Conservation (phyloP, 139 green algal genomes). For the Desmodesmus armatus region DNA sequence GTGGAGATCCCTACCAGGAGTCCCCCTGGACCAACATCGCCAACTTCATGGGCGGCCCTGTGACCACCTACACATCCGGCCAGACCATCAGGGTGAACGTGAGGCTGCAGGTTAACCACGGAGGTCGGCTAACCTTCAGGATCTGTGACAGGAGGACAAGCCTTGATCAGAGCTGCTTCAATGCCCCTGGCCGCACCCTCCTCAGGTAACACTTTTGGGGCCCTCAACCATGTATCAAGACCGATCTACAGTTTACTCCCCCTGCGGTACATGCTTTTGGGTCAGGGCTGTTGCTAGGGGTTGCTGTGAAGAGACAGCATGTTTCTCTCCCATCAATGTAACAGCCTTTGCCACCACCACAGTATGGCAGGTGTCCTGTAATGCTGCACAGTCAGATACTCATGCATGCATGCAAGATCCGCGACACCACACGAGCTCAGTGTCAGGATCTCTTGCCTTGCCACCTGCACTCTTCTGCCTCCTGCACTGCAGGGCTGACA, state of each 20-base stretch:
- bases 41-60: background rate
- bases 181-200: background rate
- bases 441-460: background rate
- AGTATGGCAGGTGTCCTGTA: background rate
- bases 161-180: background rate
- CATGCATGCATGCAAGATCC: no score
- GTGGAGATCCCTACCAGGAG: background rate
- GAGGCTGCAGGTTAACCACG: background rate
- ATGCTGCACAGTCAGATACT: background rate
- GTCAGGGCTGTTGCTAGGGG: background rate
- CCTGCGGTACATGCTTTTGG: no score
- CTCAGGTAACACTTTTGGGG: background rate
- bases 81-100: background rate
- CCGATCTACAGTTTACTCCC: no score
- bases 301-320: background rate
- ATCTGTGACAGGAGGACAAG: background rate
- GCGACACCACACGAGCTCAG: background rate
- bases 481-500: background rate
- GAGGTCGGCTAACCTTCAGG: background rate
- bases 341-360: background rate
- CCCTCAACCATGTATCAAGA: background rate
- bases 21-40: background rate
- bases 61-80: background rate
- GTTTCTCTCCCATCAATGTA: background rate
- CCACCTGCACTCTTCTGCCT: background rate